Evolutionary conservation across 1,284 basidiomycete genomes (phyloP), one percentile per base, ranked within the genome.

Genomic region (Bondarzewia mesenterica): DNA sequence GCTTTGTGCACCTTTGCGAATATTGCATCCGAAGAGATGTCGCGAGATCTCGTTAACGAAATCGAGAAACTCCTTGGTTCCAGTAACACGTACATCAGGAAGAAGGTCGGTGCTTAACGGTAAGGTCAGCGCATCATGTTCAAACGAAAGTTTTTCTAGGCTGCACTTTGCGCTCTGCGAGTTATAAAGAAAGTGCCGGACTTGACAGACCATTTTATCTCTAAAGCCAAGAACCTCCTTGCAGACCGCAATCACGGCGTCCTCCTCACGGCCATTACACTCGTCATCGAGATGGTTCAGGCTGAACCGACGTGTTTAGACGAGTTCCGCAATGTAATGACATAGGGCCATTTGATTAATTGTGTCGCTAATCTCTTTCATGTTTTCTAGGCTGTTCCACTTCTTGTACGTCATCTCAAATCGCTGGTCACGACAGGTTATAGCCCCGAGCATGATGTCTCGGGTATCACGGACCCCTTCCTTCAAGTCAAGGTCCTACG

Each of bases 361-460:
- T n/a, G n/a, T n/a, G n/a, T n/a, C n/a, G n/a, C n/a, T n/a, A n/a
- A n/a, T n/a, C n/a, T 48, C 5, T 42, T 10, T 23, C 20, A n/a
- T n/a, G n/a, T 44, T 46, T 52, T 21, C 6, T 56, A 95, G 88
- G 91, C 90, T 43, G 94, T 97, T 3, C 90, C 93, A 2, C 71
- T 95, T 7, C 85, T 99, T 16, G 94, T 99, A 42, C 87, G 93
- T 54, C 93, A 97, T 62, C 78, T 99, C 57, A 99, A 99, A 66
- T 89, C 91, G 3, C 74, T 99, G 42, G 92, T 93, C 43, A 94
- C 95, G 0, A 97, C 95, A 1, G 95, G 95, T 16, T 98, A 98
- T 67, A 96, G 93, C 57, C 95, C 96, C 20, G 96, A 99, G 65
- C 96, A 99, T 62, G 96, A 99, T 59, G 96, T 99, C n/a, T 92